Evolutionary conservation across 2,329 filamentous ascomycete genomes (phyloP), one percentile per base, ranked within the genome.

Genomic region (Metarhizium rileyi): DNA sequence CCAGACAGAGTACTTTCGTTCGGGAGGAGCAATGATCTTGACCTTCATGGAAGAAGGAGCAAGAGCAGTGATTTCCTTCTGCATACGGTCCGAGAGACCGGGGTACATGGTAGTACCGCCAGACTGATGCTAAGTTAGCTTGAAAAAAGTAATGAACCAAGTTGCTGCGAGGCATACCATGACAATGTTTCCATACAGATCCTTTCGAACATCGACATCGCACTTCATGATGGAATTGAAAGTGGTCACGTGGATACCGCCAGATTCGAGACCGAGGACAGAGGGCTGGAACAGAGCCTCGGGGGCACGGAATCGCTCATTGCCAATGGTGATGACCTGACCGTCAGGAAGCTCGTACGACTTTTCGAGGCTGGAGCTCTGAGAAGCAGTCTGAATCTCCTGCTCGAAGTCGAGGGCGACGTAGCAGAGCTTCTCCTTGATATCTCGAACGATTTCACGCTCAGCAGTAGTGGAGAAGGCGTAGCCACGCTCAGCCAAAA

Each of bases 191-290:
- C 90, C 90, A 77, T 98, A 98, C 63, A 98, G 85, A 75, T 97
- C 93, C 86, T 97, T 97, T 81, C 93, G 88, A 76, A 98, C 93
- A 74, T 98, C 93, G 74, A 98, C 90, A 76, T 98, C 93, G 76
- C 93, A 97, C 87, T 98, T 98, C 90, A 97, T 97, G 86, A 98
- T 96, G 67, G 93, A 97, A 87, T 97, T 97, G 88, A 96, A 97
- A 66, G 93, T 97, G 71, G 91, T 97, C 71, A 95, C 90, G 80
- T 97, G 93, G 77, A 98, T 97, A 77, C 93, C 93, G 70, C 91
- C 91, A 74, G 84, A 90, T 79, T 98, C 93, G 68, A 96, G 90
- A 85, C 93, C 93, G 64, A 98, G 80, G 64, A 97, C 91, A 61
- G 87, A 93, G 70, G 93, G 93, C 82, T 96, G 89, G 90, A 98